A percentile compares a stretch with the other conserved stretches of the same genome.
Evolutionary conservation across 2,329 filamentous ascomycete species (phyloP).

Genomic region (Cercospora sp.): DNA sequence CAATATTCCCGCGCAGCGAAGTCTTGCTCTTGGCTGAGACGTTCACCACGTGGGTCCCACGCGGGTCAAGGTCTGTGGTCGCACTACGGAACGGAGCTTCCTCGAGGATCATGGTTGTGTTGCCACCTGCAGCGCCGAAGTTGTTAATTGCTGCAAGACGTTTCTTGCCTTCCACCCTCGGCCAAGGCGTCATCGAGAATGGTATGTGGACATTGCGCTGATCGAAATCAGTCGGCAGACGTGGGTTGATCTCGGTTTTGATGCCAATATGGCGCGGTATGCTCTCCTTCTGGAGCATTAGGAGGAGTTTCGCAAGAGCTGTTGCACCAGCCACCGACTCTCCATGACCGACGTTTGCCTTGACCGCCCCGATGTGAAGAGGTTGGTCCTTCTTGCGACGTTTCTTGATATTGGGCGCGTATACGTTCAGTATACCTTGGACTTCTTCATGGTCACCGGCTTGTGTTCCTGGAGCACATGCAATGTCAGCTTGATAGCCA

Average conservation of each 20-base stretch:
- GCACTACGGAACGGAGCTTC: constrained; percentile 52
- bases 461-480: constrained; percentile 14
- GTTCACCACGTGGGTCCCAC: constrained; percentile 57
- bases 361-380: constrained; percentile 32
- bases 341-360: constrained; percentile 36
- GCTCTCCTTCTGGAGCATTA: constrained; percentile 63
- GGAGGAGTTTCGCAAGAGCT: constrained; percentile 62
- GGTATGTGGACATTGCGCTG: constrained; percentile 59
- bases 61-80: constrained; percentile 48
- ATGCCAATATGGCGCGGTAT: constrained; percentile 70
- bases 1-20: constrained; percentile 56
- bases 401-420: constrained; percentile 22
- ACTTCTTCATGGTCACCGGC: constrained; percentile 21
- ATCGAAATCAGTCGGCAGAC: constrained; percentile 58
- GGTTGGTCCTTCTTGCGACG: constrained; percentile 19
- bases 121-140: constrained; percentile 70
- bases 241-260: constrained; percentile 63
- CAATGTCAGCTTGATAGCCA: background rate
- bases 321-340: constrained; percentile 44
- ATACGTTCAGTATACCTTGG: constrained; percentile 20
- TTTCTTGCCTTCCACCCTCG: constrained; percentile 30
- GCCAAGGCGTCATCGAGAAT: constrained; percentile 50
- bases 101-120: constrained; percentile 67
- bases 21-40: constrained; percentile 57
- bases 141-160: constrained; percentile 60